Base-by-base conservation (phyloP, 2,329 filamentous ascomycete species). In the Penicillium sp. region DNA sequence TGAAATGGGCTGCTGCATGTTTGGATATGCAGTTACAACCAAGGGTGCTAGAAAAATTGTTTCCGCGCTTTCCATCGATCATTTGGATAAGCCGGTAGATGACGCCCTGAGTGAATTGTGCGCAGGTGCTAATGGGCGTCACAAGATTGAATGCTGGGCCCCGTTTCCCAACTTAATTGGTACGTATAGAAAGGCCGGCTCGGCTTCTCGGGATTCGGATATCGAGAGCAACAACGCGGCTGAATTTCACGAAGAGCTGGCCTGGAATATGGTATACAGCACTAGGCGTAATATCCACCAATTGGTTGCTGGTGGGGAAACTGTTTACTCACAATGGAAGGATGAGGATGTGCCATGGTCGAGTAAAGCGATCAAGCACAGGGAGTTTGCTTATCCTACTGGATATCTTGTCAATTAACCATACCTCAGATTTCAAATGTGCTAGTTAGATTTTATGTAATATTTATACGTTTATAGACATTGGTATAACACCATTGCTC, bases 161-260 rank as follows among this genome's bases (percentile, higher is more conserved):
- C 80, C 67, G 41, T 82, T 58, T 72, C 80, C 79, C 0, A 70
- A 72, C 31, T 65, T 83, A 3, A 79, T 83, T 63, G 73, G 79
- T n/a, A 77, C 80, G 16, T 77, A 81, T 58, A 70, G 76, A 2
- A 65, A 74, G 0, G 72, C 71, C 0, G 81, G 80, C 8, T 53
- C 53, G 8, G 34, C 54, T 8, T 64, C 65, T 57, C 55, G 71
- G 29, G 62, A 66, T 49, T 70, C 66, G 43, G 68, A 72, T 58
- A 71, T 72, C 43, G 55, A 70, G 13, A 53, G 36, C 29, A 45
- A 60, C 31, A 60, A 65, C 23, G 59, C 55, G 11, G 53, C 55
- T 25, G 57, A 65, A 25, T 60, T 55, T 34, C 58, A 59, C 33
- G 58, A 59, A 34, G 61, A 61, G 8, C 40, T 51, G 44, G 50